Evolutionary conservation across 768 basidiomycete genomes (phyloP).

Genomic region (Auriculariales sp.): DNA sequence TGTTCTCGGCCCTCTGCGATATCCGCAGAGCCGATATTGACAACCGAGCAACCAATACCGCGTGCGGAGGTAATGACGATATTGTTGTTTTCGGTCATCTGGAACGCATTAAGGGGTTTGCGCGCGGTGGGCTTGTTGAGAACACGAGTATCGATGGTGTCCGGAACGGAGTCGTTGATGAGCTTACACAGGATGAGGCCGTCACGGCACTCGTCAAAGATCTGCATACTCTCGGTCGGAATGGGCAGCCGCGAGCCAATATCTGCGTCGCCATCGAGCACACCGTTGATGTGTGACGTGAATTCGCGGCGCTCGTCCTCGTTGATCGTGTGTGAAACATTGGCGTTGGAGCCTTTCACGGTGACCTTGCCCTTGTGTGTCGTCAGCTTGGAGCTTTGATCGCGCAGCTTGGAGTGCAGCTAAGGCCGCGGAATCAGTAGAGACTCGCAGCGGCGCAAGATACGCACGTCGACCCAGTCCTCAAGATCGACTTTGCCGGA

Average conservation of each 20-base stretch:
- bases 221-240: slow-evolving; percentile 92
- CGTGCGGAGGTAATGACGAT: slow-evolving; percentile 97
- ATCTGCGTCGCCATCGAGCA: slow-evolving; percentile 83
- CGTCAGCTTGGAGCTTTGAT: slow-evolving; percentile 24
- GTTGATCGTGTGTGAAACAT: slow-evolving; percentile 93
- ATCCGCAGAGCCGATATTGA: slow-evolving; percentile 93
- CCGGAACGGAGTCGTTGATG: slow-evolving; percentile 98
- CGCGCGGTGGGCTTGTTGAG: slow-evolving; percentile 73
- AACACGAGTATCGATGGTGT: slow-evolving; percentile 97
- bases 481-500: slow-evolving; percentile 94
- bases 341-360: slow-evolving; percentile 87
- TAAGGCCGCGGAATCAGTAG: slow-evolving; percentile 14
- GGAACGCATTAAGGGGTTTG: slow-evolving; percentile 91
- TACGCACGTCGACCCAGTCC: slow-evolving; percentile 88
- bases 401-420: slow-evolving; percentile 68
- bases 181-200: slow-evolving; percentile 95
- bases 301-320: slow-evolving; percentile 92
- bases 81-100: slow-evolving; percentile 99
- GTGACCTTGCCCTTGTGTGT: slow-evolving; percentile 82
- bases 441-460: not conserved
- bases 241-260: slow-evolving; percentile 75
- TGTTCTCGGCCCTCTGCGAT: slow-evolving; percentile 89
- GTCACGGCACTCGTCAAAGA: slow-evolving; percentile 94
- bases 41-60: slow-evolving; percentile 95
- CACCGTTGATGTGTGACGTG: slow-evolving; percentile 95